Evolutionary conservation across 2,329 filamentous ascomycete genomes (phyloP), one percentile per base, ranked within the genome.

Genomic region (Coccinonectria pachysandricola): DNA sequence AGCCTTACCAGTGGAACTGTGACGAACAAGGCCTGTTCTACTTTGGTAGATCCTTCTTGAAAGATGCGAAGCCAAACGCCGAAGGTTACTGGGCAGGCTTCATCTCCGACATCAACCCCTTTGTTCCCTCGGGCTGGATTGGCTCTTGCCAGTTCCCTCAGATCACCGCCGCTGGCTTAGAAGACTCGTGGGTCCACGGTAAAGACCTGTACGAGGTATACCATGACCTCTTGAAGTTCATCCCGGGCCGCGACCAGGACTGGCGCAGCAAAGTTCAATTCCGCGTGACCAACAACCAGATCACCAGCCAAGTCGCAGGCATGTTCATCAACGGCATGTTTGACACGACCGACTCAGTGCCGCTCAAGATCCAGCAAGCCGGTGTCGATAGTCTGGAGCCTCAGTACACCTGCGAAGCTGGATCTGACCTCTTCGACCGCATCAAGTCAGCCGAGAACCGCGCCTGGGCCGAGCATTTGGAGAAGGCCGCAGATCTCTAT

Each of bases 91-190:
- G 80, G 75, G 60, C 67, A 28, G 66, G 74, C 1, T 75, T 71
- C 48, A 67, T 62, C 8, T 74, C 69, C 4, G 43, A 66, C 0
- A 57, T 67, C 11, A 88, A 87, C 46, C 79, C 81, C 0, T 79
- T 84, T 43, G 48, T 62, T 3, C 68, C 73, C 0, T 47, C 63
- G 2, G 81, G 80, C 3, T 86, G 80, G 61, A 66, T 73, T 20
- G 80, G 81, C 3, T 75, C 71, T 8, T 91, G 84, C 41, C 75
- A 80, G 40, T 91, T 88, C 48, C 84, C 83, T 0, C 84, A 91
- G 50, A 81, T 91, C 43, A 86, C 81, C 0, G 57, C 67, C 2
- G 66, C 57, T 11, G 83, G 84, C 0, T 62, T 91, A 1, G 70
- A 77, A 24, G 83, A 91, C 53, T 79, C 78, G 9, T 79, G 71